Base-by-base conservation (phyloP, 2,329 filamentous ascomycete species). In the Clarireedia sp. region DNA sequence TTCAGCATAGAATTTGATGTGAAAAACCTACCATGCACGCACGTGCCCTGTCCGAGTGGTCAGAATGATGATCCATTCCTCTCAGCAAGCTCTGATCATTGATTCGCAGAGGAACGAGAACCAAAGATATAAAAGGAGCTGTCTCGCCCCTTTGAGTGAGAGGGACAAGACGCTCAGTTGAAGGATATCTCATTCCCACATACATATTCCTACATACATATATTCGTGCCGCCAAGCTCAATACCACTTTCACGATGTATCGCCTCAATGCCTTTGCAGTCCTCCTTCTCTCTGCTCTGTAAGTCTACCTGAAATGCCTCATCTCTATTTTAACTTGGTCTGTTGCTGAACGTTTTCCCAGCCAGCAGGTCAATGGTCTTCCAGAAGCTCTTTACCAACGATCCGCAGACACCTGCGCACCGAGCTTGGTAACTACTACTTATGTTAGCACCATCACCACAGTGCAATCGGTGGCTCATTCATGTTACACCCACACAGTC, bases 401-500 rank as follows among this genome's bases (percentile, higher is more conserved):
- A 19, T 53, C 54, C 21, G 49, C 40, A 23, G 33, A 17, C 3
- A 56, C 53, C 14, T 56, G 56, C 43, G 48, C 51, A 17, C 49
- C 54, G 47, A 58, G 55, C 10, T 38, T 57, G 33, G 55, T 56
- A 40, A 59, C 46, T 10, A 48, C 58, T n/a, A 51, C 56, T 41
- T 57, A 53, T 17, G 50, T 60, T 43, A 62, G 54, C 12, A 63
- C 54, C 7, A 53, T 62, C 51, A 58, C 59, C 10, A 52, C 58
- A 2, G 38, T 57, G 21, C n/a, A 56, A 14, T 52, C 55, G 14
- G 36, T 55, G 5, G 57, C 55, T 7, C 61, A 62, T 24, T 55
- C 59, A 5, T 69, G 67, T 58, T 68, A 65, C 58, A 68, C 64
- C 1, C 55, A 61, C 37, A 68, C 65, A 12, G 53, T 59, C 5